Evolutionary conservation across 1,139 yeast genomes (phyloP), one percentile per base, ranked within the genome.

Genomic region (Pichia sp.): DNA sequence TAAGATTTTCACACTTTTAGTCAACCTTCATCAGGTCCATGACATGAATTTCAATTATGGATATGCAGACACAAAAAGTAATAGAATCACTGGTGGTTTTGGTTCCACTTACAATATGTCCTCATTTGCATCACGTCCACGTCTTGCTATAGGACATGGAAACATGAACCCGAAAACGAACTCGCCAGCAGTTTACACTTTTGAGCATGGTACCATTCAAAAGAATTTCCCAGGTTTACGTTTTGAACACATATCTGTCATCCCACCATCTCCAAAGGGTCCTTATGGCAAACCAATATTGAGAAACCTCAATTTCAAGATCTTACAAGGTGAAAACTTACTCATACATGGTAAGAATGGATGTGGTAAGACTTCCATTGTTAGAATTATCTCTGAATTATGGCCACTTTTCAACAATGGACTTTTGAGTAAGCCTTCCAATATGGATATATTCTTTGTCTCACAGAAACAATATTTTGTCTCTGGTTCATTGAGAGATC

Each of bases 361-460:
- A 14, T 73, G 83, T 48, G 97, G 97, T 39, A 88, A 88, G 56
- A 81, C 94, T 3, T 78, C 95, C 0, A 81, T 88, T 49, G 79
- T 88, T 32, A 68, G 96, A 45, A 72, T 88, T 4, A 67, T 87
- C 44, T 91, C 94, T 4, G 95, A 93, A 17, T 66, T 88, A 42
- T 88, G 96, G 96, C 96, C 97, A 15, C 71, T 85, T 23, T 88
- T 84, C 59, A 41, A 44, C 23, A 65, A 69, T 44, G 96, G 96
- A 0, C 68, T 87, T 40, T 64, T 88, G 31, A 83, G 94, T 9
- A 82, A 80, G 51, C 96, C 96, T 10, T 65, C 72, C 36, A 81
- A 78, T 39, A 73, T 72, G 32, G 88, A 84, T 47, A 69, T 86
- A 27, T 70, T 79, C 44, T 85, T 76, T 56, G 67, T 86, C 37